Evolutionary conservation across 1,284 basidiomycete genomes (phyloP).

Genomic region (Earliella scabrosa): DNA sequence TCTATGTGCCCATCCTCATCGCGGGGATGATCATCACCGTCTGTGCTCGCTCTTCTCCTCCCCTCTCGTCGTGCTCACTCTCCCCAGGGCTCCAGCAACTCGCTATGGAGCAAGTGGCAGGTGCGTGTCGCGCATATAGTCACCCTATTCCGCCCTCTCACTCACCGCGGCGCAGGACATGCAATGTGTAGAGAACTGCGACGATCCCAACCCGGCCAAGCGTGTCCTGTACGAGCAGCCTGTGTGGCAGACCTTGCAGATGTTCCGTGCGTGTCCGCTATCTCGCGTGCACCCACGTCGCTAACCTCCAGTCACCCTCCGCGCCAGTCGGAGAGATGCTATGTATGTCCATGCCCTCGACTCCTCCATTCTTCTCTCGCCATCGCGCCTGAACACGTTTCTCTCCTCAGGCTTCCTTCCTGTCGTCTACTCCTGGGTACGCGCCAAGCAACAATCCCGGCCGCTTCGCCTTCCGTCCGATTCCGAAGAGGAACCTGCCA

Average conservation of each 20-base stretch:
- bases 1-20: slow-evolving; percentile 57
- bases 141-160: slow-evolving; percentile 8
- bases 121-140: slow-evolving; percentile 38
- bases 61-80: slow-evolving; percentile 15
- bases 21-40: slow-evolving; percentile 84
- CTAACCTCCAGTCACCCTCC: slow-evolving; percentile 38
- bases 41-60: not conserved
- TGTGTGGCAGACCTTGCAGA: slow-evolving; percentile 93
- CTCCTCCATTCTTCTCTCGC: slow-evolving; percentile 16
- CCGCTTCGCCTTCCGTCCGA: slow-evolving; percentile 62
- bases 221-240: slow-evolving; percentile 88
- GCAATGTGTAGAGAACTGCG: slow-evolving; percentile 94
- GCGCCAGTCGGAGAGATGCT: slow-evolving; percentile 87
- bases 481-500: slow-evolving; percentile 43
- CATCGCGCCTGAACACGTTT: slow-evolving; percentile 33
- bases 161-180: slow-evolving; percentile 64
- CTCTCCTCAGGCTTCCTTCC: slow-evolving; percentile 75
- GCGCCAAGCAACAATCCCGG: slow-evolving; percentile 47
- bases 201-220: slow-evolving; percentile 54
- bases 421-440: slow-evolving; percentile 72
- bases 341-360: slow-evolving; percentile 58
- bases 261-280: slow-evolving; percentile 73
- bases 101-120: slow-evolving; percentile 84
- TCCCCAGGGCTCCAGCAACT: slow-evolving; percentile 74
- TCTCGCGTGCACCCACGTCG: slow-evolving; percentile 25